Evolutionary conservation across 2,329 filamentous ascomycete species (phyloP).

Genomic region (Monilinia aucupariae): DNA sequence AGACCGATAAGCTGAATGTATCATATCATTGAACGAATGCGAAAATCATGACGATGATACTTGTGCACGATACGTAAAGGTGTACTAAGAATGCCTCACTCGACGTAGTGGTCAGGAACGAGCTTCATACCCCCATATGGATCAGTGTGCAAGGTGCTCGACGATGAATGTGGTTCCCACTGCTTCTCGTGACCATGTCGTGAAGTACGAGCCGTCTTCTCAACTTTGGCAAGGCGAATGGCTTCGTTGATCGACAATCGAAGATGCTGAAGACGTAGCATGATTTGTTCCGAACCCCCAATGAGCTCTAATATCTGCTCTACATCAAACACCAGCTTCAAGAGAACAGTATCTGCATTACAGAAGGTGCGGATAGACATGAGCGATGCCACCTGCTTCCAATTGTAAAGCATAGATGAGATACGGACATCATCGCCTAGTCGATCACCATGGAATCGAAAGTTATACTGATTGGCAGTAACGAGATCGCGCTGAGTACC

Average conservation of each 20-base stretch:
- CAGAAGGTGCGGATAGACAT: constrained; percentile 48
- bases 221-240: constrained; percentile 21
- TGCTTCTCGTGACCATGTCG: constrained; percentile 15
- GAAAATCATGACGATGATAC: not conserved
- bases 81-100: not conserved
- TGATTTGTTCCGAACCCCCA: constrained; percentile 30
- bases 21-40: not conserved
- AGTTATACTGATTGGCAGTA: constrained; percentile 40
- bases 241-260: constrained; percentile 27
- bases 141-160: constrained; percentile 16
- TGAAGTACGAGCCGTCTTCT: constrained; percentile 14
- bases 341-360: constrained; percentile 43
- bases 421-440: constrained; percentile 37
- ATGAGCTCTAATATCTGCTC: constrained; percentile 46
- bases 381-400: constrained; percentile 43
- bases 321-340: constrained; percentile 45
- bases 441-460: constrained; percentile 42
- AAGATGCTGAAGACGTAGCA: constrained; percentile 31
- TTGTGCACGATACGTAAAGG: not conserved
- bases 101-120: constrained; percentile 24
- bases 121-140: constrained; percentile 27
- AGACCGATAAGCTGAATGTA: not conserved
- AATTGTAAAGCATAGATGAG: constrained; percentile 43
- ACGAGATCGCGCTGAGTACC: constrained; percentile 45
- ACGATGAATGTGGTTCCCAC: constrained; percentile 19